These are phyloP conservation scores for Bremia lactucae DNA, from an alignment of 352 stramenopile genomes.

Conservation along the genomic window DNA sequence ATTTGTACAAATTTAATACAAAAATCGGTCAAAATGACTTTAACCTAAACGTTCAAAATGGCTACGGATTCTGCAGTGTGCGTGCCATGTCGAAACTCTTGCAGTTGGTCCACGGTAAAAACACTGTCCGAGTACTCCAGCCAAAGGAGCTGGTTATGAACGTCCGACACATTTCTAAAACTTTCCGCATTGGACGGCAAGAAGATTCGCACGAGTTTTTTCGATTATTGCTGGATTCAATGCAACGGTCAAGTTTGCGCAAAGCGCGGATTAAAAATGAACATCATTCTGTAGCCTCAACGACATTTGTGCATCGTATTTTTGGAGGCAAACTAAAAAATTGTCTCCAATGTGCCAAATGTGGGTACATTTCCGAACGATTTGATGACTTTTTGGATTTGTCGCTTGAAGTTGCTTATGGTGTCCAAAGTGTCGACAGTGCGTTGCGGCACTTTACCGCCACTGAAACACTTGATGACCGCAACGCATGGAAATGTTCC, in stretches of 20 bases:
- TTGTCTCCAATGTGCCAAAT: slow-evolving; percentile 79
- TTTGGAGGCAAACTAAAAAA: slow-evolving; percentile 82
- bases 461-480: slow-evolving; percentile 69
- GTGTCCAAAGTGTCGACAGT: slow-evolving; percentile 57
- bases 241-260: slow-evolving; percentile 70
- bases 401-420: slow-evolving; percentile 76
- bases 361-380: slow-evolving; percentile 64
- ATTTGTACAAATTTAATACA: slow-evolving; percentile 20
- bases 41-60: slow-evolving; percentile 10
- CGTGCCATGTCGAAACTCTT: slow-evolving; percentile 59
- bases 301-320: slow-evolving; percentile 74
- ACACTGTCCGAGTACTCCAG: slow-evolving; percentile 40
- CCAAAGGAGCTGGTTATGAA: slow-evolving; percentile 81
- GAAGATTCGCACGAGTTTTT: slow-evolving; percentile 91
- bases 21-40: slow-evolving; percentile 13
- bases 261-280: slow-evolving; percentile 66
- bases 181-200: slow-evolving; percentile 81
- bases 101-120: slow-evolving; percentile 43
- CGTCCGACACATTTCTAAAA: slow-evolving; percentile 73
- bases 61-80: slow-evolving; percentile 41
- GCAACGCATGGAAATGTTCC: slow-evolving; percentile 82
- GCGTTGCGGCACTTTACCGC: slow-evolving; percentile 79
- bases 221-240: slow-evolving; percentile 74
- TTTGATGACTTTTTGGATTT: slow-evolving; percentile 85
- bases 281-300: slow-evolving; percentile 37